Evolutionary conservation across 1,284 basidiomycete genomes (phyloP).

Genomic region (Marasmius sp.): DNA sequence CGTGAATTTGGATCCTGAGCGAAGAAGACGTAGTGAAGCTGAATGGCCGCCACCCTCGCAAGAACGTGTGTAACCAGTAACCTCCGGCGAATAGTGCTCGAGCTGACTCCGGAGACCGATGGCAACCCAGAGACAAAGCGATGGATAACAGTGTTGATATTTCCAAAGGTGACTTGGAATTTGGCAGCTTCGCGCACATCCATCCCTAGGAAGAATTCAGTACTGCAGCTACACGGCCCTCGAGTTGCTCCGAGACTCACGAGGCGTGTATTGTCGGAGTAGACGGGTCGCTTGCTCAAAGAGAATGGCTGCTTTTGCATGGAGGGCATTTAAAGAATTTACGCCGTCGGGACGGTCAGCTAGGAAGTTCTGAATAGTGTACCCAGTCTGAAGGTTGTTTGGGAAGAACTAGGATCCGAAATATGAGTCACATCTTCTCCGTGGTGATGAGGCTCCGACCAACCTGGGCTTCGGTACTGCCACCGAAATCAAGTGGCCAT

Average conservation of each 20-base stretch:
- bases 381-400: background rate
- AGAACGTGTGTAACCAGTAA: slow-evolving; percentile 8
- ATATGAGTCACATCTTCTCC: background rate
- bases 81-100: background rate
- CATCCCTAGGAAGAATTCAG: slow-evolving; percentile 5
- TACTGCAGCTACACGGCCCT: background rate
- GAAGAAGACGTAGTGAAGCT: slow-evolving; percentile 7
- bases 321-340: slow-evolving; percentile 18
- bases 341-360: slow-evolving; percentile 13
- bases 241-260: slow-evolving; percentile 4
- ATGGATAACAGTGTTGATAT: slow-evolving; percentile 5
- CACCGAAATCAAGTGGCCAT: slow-evolving; percentile 11
- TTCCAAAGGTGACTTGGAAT: slow-evolving; percentile 9
- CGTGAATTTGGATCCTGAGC: slow-evolving; percentile 5
- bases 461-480: background rate
- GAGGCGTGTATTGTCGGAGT: slow-evolving; percentile 13
- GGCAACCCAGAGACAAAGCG: slow-evolving; percentile 6
- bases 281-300: slow-evolving; percentile 21
- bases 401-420: background rate
- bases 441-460: background rate
- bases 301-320: slow-evolving; percentile 25
- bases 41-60: slow-evolving; percentile 3
- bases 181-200: slow-evolving; percentile 7
- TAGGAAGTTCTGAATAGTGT: slow-evolving; percentile 23
- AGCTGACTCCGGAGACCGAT: background rate